Base-by-base conservation (phyloP, 1,284 basidiomycete species). In the Erythrobasidium hasegawianum region DNA sequence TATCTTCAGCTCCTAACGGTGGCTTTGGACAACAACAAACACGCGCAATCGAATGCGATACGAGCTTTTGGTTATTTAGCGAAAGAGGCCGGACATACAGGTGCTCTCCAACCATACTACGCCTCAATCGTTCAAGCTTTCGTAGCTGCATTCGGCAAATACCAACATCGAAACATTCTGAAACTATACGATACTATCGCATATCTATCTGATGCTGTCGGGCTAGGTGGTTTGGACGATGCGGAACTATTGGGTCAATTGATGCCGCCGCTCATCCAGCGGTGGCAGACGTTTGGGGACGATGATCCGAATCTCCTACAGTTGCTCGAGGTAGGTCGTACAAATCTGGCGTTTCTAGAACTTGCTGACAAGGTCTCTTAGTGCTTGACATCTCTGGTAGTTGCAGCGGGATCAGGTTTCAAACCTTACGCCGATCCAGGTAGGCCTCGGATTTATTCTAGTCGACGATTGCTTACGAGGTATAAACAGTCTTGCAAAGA, bases 91-190 rank as follows among this genome's bases (percentile, higher is more conserved):
- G 94, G 92, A 2, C 61, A 52, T 1, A 57, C 53, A 1, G 77
- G 83, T 1, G 89, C 89, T 74, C 85, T 99, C 54, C 87, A 86
- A 16, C 96, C 95, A 0, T 98, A 88, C 80, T 85, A 98, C 13
- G 90, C 94, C 73, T 94, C 95, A 0, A 90, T 99, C 59, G 82
- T 98, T 59, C 87, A 88, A 67, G 97, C 97, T 77, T 83, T 99
- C 61, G 94, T 97, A 20, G 87, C 90, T 71, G 96, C 96, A 0
- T 98, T 98, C 78, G 86, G 90, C 70, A 97, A 96, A 80, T 99
- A 99, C 77, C 95, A 99, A 77, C 93, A 96, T 78, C 98, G 97
- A 84, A 99, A 99, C 77, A 86, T 97, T 83, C 83, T 99, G 70
- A 98, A 98, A 71, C 80, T 99, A 41, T 98, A 98, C 76, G 96